These are phyloP conservation scores for Sanghuangporus sanghuang DNA, from an alignment of 1,284 basidiomycete genomes.

Conservation along the genomic window DNA sequence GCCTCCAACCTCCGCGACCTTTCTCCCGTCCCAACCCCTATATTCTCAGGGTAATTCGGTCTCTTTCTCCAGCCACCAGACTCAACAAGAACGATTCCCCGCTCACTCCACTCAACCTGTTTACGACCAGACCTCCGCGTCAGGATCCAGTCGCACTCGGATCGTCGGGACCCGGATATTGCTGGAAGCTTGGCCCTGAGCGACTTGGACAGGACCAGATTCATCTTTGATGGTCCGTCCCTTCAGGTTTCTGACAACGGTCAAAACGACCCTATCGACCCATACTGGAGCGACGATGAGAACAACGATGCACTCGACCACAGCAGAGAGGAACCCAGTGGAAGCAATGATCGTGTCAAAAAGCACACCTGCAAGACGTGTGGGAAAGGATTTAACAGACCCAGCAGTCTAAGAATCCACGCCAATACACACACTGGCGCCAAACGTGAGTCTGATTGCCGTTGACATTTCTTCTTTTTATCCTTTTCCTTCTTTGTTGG, in stretches of 20 bases:
- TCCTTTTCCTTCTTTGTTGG: background rate
- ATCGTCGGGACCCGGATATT: background rate
- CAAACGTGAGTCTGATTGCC: conserved; percentile 47
- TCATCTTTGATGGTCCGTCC: background rate
- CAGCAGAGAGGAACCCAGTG: background rate
- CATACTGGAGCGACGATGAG: background rate
- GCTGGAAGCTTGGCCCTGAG: background rate
- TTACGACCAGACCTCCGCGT: background rate
- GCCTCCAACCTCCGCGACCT: background rate
- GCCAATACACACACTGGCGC: conserved; percentile 79
- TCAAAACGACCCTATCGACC: background rate
- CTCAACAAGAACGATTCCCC: background rate
- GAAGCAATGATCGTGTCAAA: conserved; percentile 20
- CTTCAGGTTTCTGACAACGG: background rate
- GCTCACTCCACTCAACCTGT: background rate
- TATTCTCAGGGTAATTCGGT: background rate
- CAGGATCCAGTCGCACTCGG: background rate
- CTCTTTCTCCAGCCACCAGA: background rate
- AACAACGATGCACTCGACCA: background rate
- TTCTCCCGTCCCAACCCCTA: background rate
- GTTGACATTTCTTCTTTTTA: background rate
- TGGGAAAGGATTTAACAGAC: conserved; percentile 66
- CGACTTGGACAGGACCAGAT: background rate
- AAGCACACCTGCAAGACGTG: conserved; percentile 63
- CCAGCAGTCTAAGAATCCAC: conserved; percentile 70